Percentiles rank a stretch among this genome's conserved stretches.
phyloP scores from a whole-genome alignment of 2,329 filamentous ascomycete species.

The Cordyceps fumosorosea region DNA sequence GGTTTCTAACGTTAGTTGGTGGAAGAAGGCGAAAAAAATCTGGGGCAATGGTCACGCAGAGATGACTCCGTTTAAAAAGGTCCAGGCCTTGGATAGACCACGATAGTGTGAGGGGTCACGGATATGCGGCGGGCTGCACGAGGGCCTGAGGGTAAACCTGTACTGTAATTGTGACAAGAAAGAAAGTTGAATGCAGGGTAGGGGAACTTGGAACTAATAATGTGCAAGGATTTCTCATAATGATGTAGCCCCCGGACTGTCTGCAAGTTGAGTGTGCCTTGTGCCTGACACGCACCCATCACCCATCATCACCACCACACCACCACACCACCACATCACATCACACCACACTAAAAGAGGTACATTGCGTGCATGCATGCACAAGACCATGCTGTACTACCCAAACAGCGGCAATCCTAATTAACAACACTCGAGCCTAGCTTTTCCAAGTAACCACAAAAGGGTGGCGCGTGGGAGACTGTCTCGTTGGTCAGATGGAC shows the following conservation, averaged over 20 bases:
- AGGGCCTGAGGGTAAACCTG: neutral
- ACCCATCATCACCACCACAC: neutral
- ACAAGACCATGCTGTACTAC: neutral
- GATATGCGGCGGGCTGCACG: neutral
- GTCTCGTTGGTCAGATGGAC: slow-evolving; percentile 12
- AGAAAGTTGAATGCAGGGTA: neutral
- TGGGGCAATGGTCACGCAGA: slow-evolving; percentile 2
- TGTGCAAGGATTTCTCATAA: neutral
- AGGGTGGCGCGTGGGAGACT: slow-evolving; percentile 9
- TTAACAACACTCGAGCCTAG: too few relatives aligned
- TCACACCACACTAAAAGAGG: neutral
- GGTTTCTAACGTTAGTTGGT: neutral
- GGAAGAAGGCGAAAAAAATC: neutral
- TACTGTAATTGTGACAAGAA: too few relatives aligned
- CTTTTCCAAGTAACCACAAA: neutral
- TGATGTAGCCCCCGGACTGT: neutral
- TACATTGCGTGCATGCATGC: too few relatives aligned
- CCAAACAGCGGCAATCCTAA: neutral
- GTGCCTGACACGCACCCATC: slow-evolving; percentile 3
- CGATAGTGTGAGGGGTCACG: neutral
- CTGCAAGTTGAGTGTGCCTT: neutral
- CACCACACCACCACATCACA: neutral
- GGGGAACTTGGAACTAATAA: neutral
- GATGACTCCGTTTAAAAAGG: slow-evolving; percentile 11
- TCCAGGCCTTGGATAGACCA: slow-evolving; percentile 3